These are phyloP conservation scores for Castanea sativa DNA, from an alignment of 306 rosid genomes.

Conservation along the genomic window DNA sequence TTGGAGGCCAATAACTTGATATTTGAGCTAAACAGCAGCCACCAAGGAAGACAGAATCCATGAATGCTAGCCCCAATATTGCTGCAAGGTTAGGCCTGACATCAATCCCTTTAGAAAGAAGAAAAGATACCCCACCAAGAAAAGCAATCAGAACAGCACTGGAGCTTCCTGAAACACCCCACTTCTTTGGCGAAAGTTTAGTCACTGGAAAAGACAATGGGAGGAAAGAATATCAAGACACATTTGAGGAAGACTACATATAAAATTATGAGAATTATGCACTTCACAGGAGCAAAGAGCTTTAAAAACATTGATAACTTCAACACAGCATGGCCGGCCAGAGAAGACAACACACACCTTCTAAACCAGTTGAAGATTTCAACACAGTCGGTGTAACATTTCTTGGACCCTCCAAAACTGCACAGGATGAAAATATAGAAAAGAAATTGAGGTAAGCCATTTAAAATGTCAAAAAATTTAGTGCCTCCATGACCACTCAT, in stretches of 20 bases:
- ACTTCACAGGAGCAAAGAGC: slow-evolving; percentile 8
- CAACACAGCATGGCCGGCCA: not conserved
- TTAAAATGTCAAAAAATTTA: not conserved
- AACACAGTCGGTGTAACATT: slow-evolving; percentile 73
- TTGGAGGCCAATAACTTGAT: slow-evolving; percentile 97
- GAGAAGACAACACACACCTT: slow-evolving; percentile 46
- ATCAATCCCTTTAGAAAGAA: slow-evolving; percentile 79
- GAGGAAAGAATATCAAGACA: not conserved
- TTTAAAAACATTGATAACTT: slow-evolving; percentile 6
- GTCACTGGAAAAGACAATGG: slow-evolving; percentile 45
- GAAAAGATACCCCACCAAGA: slow-evolving; percentile 74
- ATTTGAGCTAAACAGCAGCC: slow-evolving; percentile 92
- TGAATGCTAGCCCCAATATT: slow-evolving; percentile 69
- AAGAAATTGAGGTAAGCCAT: slow-evolving; percentile 8
- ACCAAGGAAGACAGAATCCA: slow-evolving; percentile 81
- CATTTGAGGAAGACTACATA: not conserved
- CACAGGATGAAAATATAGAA: slow-evolving; percentile 21
- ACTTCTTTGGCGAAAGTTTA: slow-evolving; percentile 88
- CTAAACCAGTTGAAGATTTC: slow-evolving; percentile 84
- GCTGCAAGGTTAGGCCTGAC: slow-evolving; percentile 81
- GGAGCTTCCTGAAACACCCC: slow-evolving; percentile 88
- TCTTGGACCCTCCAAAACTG: slow-evolving; percentile 86
- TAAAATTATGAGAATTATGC: not conserved
- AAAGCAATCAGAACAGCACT: slow-evolving; percentile 54
- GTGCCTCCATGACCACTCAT: slow-evolving; percentile 3